These are phyloP conservation scores for Pestalotiopsis sp. DNA, from an alignment of 2,329 filamentous ascomycete species.

Conservation along the genomic window DNA sequence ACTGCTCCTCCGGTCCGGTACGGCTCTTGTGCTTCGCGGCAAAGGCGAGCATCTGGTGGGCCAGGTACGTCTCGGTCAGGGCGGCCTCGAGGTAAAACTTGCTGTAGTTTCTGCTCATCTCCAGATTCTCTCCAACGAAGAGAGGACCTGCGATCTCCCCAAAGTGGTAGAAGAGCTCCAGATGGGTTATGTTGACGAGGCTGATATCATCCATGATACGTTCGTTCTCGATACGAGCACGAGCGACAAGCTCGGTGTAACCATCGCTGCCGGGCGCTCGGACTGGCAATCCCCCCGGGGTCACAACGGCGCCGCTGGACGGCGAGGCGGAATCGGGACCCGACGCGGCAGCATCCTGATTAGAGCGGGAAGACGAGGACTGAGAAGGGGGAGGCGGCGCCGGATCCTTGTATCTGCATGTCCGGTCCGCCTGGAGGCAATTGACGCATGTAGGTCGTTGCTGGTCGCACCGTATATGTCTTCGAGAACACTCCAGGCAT, in stretches of 20 bases:
- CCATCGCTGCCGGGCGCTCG: background rate
- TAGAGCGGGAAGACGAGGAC: too few species aligned
- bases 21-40: constrained; percentile 1
- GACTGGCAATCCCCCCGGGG: background rate
- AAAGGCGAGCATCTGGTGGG: constrained; percentile 13
- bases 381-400: background rate
- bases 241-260: too few species aligned
- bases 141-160: background rate
- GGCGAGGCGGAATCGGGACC: background rate
- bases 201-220: background rate
- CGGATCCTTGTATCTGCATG: background rate
- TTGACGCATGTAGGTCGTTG: constrained; percentile 5
- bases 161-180: constrained; percentile 11
- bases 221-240: too few species aligned
- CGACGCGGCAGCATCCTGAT: too few species aligned
- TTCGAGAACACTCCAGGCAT: constrained; percentile 10
- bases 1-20: background rate
- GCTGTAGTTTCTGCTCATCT: background rate
- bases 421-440: constrained; percentile 9
- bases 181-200: constrained; percentile 4
- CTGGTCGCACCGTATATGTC: constrained; percentile 14
- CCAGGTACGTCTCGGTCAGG: constrained; percentile 3
- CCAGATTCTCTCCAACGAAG: constrained; percentile 5
- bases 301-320: background rate
- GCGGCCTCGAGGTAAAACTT: constrained; percentile 1